Base-by-base conservation (phyloP, 768 basidiomycete genomes). In the Sporobolomyces phaffii region DNA sequence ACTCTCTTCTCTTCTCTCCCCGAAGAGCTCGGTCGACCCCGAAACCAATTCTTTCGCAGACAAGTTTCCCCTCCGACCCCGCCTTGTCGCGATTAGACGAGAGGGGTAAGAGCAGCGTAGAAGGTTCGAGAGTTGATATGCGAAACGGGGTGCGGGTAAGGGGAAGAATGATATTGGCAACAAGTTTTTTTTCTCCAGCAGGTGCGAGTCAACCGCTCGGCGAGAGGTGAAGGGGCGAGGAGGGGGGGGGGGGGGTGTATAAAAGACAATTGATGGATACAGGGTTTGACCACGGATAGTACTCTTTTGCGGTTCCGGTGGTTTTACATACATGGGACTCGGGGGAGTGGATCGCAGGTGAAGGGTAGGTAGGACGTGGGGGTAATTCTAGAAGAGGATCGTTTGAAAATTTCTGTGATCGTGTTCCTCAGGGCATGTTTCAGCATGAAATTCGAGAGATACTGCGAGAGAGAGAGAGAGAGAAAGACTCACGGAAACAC, bases 281-380 rank as follows among this genome's bases (percentile, higher is more conserved):
- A 17, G 54, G 87, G 81, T 80, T 97, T 90, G 3, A n/a, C n/a
- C n/a, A 94, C 94, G 61, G 97, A 93, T 80, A 96, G 93, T 74
- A 89, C 91, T 78, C 97, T 93, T 77, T 97, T 92, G 72, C 86
- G 84, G 47, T 96, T 17, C 10, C 17, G 90, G 17, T 22, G 11
- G 22, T n/a, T 2, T 31, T 10, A 33, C 17, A 17, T 31, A 15
- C 13, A 17, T 15, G 17, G 33, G 49, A n/a, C 3, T 28, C 11
- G 7, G 9, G 28, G 28, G 17, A 34, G n/a, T 31, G 31, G 28
- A 51, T 3, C 15, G 14, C 10, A n/a, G 31, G 14, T 18, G 29
- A 33, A 31, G 29, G n/a, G 28, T 3, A 31, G n/a, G n/a, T 49
- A 10, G 48, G 8, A 26, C 26, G 20, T 8, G 14, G 24, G 11